Base-by-base conservation (phyloP, 2,329 filamentous ascomycete genomes). In the Cladosporium sp. region DNA sequence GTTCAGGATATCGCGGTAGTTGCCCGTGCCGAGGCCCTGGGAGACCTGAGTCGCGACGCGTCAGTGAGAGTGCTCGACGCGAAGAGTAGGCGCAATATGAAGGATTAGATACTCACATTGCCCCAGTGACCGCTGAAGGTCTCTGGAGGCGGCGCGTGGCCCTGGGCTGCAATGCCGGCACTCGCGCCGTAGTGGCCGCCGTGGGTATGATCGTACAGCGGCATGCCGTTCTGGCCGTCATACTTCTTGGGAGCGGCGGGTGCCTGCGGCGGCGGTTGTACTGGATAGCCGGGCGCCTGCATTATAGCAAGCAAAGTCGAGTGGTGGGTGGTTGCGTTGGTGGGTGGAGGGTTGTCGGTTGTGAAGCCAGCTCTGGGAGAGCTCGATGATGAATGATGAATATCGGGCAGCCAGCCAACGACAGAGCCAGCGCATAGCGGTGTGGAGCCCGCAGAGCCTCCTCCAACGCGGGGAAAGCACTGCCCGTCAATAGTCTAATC, bases 1-100 rank as follows among this genome's bases (percentile, higher is more conserved):
- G 52, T 96, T 97, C 73, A 99, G 84, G 74, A 98, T 97, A 78
- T 99, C 95, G 78, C 96, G 94, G 79, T 97, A 97, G 68, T 91
- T 90, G 68, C 93, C 93, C 66, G 89, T 91, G 33, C 63, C 56
- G 57, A 99, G 85, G 59, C 95, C 95, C 85, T 99, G 95, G 76
- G 96, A 96, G 70, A 98, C 92, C 92, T 96, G 74, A 61, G 65
- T 40, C 28, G 49, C 57, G 35, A 56, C 61, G 61, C 61, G 61
- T 63, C 35, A 63, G 56, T 44, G 18, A 55, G 14, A 3, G 14
- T 26, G 10, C 1, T 26, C 16, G 52, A 55, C 65, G 55, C 62
- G 57, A 67, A 37, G 23, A n/a, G 49, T 46, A 37, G 29, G 26
- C 44, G 56, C 23, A 26, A 40, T 16, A 31, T 37, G 33, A 21